Percentiles rank a stretch among this genome's conserved stretches.
These are phyloP conservation scores for Podaxis mareebaensis DNA, from an alignment of 768 basidiomycete species.

Conservation along the genomic window DNA sequence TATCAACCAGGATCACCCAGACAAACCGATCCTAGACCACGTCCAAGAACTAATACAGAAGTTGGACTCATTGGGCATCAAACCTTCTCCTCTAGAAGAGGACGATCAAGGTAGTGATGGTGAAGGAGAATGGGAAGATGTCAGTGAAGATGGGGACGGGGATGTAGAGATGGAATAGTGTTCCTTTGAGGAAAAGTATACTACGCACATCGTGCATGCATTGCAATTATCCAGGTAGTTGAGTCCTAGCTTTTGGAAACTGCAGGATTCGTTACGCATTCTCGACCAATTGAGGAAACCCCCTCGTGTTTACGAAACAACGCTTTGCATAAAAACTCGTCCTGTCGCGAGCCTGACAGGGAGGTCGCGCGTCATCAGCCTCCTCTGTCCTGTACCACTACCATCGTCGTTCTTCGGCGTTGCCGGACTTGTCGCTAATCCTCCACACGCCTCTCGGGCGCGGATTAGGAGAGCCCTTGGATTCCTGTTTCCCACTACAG, in stretches of 20 bases:
- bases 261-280: no score
- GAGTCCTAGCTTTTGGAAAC: no score
- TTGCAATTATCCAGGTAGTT: not conserved
- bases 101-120: constrained; percentile 48
- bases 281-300: no score
- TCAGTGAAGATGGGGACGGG: constrained; percentile 56
- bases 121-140: constrained; percentile 70
- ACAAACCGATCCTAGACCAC: constrained; percentile 76
- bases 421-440: not conserved
- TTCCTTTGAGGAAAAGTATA: constrained; percentile 4
- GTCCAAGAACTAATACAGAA: constrained; percentile 69
- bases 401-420: not conserved
- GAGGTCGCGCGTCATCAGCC: no score
- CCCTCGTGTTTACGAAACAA: no score
- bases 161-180: constrained; percentile 59
- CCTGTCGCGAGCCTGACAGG: no score
- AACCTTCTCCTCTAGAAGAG: constrained; percentile 52
- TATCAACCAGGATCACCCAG: constrained; percentile 68
- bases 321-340: no score
- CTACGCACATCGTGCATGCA: not conserved
- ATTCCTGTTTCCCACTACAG: not conserved
- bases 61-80: constrained; percentile 67
- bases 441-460: not conserved
- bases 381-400: not conserved
- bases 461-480: not conserved